Base-by-base conservation (phyloP, 78 protist species). In the Guillardia theta region DNA sequence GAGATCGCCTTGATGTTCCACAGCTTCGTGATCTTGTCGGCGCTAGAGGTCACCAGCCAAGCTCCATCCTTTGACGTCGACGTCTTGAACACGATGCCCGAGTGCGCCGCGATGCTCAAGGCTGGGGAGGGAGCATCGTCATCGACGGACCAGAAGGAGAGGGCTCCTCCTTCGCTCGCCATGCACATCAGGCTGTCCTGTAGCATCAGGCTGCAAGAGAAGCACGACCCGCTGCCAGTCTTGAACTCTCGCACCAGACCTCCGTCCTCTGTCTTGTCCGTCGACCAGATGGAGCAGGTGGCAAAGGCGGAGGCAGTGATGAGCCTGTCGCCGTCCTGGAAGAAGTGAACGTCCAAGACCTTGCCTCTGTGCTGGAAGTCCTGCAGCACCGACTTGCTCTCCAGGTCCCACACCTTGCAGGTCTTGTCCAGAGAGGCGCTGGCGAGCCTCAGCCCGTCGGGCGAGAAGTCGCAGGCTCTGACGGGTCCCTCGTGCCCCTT, bases 171-270 rank as follows among this genome's bases (percentile, higher is more conserved):
- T 43, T 70, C 83, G 83, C 83, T 70, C 10, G 83, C 83, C 83
- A 70, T 70, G 83, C 83, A 70, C 83, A 70, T 36, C 5, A 36
- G n/a, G 45, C 41, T 12, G 83, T 70, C 83, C 83, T 70, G 46
- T 36, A 36, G 15, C 46, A 70, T 33, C n/a, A 70, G 6, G 41
- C 83, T 70, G 41, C 83, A 70, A 36, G 83, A 70, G 83, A 70
- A 70, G 41, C 83, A 70, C 36, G 83, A 70, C 10, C 83, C 83
- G 83, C 83, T 70, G 36, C 83, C 83, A 36, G 83, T 70, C 83
- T 33, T 70, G 83, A 70, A 70, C 33, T 24, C 41, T 1, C 41
- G 0, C 10, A 33, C 4, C 41, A 43, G 41, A 36, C 36, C 45
- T 15, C 36, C 22, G 83, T 24, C 83, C 10, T 6, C 1, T 43